Evolutionary conservation across 139 green algal species (phyloP).

Genomic region (Chlorella sp.): DNA sequence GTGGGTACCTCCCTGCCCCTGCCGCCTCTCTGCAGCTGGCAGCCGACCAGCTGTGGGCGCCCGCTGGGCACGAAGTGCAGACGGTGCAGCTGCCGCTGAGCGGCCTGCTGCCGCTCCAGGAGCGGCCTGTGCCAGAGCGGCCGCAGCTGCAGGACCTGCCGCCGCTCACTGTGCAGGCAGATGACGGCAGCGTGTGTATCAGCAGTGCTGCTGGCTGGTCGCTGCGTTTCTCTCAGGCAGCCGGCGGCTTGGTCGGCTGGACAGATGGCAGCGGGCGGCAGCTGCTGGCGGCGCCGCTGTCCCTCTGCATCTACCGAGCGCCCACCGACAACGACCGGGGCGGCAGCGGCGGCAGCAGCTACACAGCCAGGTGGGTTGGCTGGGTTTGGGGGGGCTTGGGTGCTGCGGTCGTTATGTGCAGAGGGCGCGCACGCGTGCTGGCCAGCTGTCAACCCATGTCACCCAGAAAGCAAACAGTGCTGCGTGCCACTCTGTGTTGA

Average conservation of each 20-base stretch:
- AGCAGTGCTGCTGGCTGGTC: not conserved
- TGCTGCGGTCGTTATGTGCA: not conserved
- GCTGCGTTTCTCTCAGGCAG: not conserved
- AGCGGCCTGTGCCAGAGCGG: not conserved
- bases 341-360: conserved; percentile 74
- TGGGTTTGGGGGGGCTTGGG: not conserved
- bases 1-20: not conserved
- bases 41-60: conserved; percentile 51
- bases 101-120: not conserved
- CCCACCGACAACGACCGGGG: conserved; percentile 92
- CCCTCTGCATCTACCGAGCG: conserved; percentile 77
- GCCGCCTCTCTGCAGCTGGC: conserved; percentile 28
- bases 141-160: not conserved
- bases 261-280: not conserved
- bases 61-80: conserved; percentile 38
- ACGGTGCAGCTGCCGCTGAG: conserved; percentile 7
- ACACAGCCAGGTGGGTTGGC: conserved; percentile 61
- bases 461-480: too few species aligned
- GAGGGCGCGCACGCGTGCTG: too few species aligned
- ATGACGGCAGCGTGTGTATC: not conserved
- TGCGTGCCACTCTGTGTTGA: too few species aligned
- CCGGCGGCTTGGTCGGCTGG: not conserved
- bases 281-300: conserved; percentile 50
- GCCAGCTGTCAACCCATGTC: too few species aligned
- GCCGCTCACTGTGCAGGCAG: not conserved